Base-by-base conservation (phyloP, 2,329 filamentous ascomycete genomes). In the Bipolaris cookei region DNA sequence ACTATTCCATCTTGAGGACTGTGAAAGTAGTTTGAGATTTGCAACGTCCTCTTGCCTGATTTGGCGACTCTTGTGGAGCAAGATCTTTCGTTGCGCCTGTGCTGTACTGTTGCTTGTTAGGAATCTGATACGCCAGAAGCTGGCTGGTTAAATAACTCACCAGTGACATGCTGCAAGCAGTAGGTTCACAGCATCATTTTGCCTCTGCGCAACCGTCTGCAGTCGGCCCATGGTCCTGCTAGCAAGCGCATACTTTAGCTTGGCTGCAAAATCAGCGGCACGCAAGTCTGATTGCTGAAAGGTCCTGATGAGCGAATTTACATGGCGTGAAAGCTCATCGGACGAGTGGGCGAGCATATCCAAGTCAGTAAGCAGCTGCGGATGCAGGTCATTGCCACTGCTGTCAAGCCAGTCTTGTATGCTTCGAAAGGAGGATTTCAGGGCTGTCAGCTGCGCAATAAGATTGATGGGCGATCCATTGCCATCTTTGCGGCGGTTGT, bases 41-140 rank as follows among this genome's bases (percentile, higher is more conserved):
- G 38, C 46, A n/a, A 64, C 63, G 51, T 75, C 71, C 52, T 73
- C 70, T 43, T 71, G 69, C 23, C 70, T 68, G 35, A 75, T 75
- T 41, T 75, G 70, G 42, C 71, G 69, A 46, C 70, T 73, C 53
- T 76, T 76, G 61, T 76, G 65, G 18, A 76, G 62, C 10, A 76
- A 52, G 11, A 76, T 76, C 57, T 76, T 76, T 50, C 73, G 67
- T 46, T 76, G 73, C 32, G 73, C 73, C 74, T 76, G 56, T 59
- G 67, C 56, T 68, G 72, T 48, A 67, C 73, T 61, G 67, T 63
- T 14, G 38, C 25, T n/a, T 34, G 62, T 74, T 62, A 74, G 69
- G 43, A 16, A n/a, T 20, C 21, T 4, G 42, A 25, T 16, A 6
- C 3, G 28, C 1, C 23, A 30, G n/a, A 16, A 18, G 16, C 46